Evolutionary conservation across 352 stramenopile species (phyloP), one percentile per base, ranked within the genome.

Genomic region (Lagenidium sp.): DNA sequence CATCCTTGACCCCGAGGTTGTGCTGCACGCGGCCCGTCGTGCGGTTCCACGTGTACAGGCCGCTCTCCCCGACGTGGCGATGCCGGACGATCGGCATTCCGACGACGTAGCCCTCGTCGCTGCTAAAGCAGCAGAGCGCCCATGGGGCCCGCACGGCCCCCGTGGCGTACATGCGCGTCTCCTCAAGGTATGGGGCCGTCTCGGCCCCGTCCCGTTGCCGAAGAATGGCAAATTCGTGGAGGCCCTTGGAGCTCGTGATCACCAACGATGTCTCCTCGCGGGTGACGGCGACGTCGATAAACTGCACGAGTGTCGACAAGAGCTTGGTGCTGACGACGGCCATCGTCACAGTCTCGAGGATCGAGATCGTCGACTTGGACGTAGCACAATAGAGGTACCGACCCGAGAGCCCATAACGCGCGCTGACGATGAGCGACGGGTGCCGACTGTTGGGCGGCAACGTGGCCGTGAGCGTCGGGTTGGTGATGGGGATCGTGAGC

Each of bases 21-120:
- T 92, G 76, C 49, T 87, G 73, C 31, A 77, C 70, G 19, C 58
- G 62, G 0, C 61, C 60, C 0, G 63, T 76, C 0, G 30, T 51
- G 4, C 76, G 69, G 55, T 85, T 57, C 79, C 79, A 92, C 22
- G 74, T 85, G 45, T 86, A 92, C 28, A 92, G 53, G 0, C 76
- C 79, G 20, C 82, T 89, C 31, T 88, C 80, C 7, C 80, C 80
- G 4, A 92, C 72, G 28, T 89, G 72, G 13, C 77, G 72, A 40
- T 88, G 80, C 13, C 76, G 76, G n/a, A 86, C 74, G 5, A 85
- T 66, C 8, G 80, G 80, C 30, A 83, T 81, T 0, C 80, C 76
- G 0, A 92, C 62, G 1, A 88, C 68, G 47, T 82, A 89, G 11
- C 63, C 59, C 23, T 82, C 71, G 10, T 77, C 64, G 18, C 63